Evolutionary conservation across 192 early-diverging fungal genomes (phyloP).

Genomic region (Entomortierella chlamydospora): DNA sequence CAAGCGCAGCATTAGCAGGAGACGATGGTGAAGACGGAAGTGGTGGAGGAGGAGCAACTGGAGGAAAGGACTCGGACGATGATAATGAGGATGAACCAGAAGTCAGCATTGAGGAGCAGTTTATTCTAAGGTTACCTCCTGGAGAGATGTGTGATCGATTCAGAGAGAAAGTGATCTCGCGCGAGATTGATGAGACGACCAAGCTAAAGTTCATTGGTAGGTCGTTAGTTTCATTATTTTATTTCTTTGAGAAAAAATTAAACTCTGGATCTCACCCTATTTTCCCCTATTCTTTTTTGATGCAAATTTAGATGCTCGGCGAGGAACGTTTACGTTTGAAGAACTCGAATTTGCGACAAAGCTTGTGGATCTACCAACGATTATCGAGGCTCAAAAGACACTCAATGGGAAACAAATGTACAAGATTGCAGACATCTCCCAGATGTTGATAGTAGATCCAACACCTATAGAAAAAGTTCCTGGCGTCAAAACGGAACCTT

Average conservation of each 20-base stretch:
- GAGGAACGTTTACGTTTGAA: slow-evolving; percentile 69
- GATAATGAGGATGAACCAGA: slow-evolving; percentile 74
- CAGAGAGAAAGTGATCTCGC: slow-evolving; percentile 60
- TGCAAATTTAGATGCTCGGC: slow-evolving; percentile 61
- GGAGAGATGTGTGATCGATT: slow-evolving; percentile 62
- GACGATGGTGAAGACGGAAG: slow-evolving; percentile 2
- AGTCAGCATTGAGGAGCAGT: slow-evolving; percentile 84
- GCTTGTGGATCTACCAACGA: slow-evolving; percentile 86
- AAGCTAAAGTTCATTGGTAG: slow-evolving; percentile 58
- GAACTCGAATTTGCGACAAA: slow-evolving; percentile 67
- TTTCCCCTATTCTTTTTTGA: not conserved
- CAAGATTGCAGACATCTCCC: slow-evolving; percentile 87
- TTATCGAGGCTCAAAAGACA: slow-evolving; percentile 89
- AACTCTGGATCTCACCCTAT: not conserved
- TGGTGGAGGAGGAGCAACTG: slow-evolving; percentile 6
- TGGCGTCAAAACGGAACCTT: slow-evolving; percentile 20
- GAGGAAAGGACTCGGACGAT: slow-evolving; percentile 50
- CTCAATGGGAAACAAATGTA: slow-evolving; percentile 88
- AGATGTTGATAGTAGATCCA: slow-evolving; percentile 62
- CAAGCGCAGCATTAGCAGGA: slow-evolving; percentile 8
- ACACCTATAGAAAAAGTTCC: not conserved
- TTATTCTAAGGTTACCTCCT: slow-evolving; percentile 78
- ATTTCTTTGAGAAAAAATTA: not conserved
- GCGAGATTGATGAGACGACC: slow-evolving; percentile 57
- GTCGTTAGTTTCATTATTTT: too few relatives aligned